Conservation (phyloP, 768 basidiomycete species). For the Mycena chlorophos region DNA sequence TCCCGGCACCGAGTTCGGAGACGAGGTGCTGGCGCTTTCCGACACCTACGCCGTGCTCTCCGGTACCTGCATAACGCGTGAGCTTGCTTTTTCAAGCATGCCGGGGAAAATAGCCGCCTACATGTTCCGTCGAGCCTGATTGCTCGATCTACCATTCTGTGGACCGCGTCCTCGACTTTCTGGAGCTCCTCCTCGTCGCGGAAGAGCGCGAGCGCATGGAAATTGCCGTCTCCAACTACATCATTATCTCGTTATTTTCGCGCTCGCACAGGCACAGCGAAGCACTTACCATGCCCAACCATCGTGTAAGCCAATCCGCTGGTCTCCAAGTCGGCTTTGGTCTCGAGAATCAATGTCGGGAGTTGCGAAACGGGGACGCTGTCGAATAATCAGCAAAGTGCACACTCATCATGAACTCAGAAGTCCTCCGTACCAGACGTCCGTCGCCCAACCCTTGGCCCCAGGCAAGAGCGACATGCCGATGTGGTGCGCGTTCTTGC, state of each 20-base stretch:
- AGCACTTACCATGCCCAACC: constrained; percentile 52
- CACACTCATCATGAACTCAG: not conserved
- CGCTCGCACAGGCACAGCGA: not conserved
- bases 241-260: too few species aligned
- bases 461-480: constrained; percentile 59
- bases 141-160: constrained; percentile 66
- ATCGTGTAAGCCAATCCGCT: constrained; percentile 61
- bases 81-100: not conserved
- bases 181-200: constrained; percentile 52
- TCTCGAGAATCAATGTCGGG: constrained; percentile 65
- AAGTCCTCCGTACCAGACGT: constrained; percentile 59
- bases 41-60: constrained; percentile 86
- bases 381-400: not conserved
- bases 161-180: constrained; percentile 45
- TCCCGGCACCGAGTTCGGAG: constrained; percentile 79
- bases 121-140: constrained; percentile 75
- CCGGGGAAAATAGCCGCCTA: constrained; percentile 28
- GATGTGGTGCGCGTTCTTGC: constrained; percentile 65
- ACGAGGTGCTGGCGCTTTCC: constrained; percentile 82
- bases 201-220: constrained; percentile 56
- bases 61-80: constrained; percentile 49
- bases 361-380: constrained; percentile 66
- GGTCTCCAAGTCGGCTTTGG: constrained; percentile 64
- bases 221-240: constrained; percentile 72
- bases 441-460: constrained; percentile 64